These are phyloP conservation scores for Cornus kousa DNA, from an alignment of 148 eudicot genomes.

Conservation along the genomic window DNA sequence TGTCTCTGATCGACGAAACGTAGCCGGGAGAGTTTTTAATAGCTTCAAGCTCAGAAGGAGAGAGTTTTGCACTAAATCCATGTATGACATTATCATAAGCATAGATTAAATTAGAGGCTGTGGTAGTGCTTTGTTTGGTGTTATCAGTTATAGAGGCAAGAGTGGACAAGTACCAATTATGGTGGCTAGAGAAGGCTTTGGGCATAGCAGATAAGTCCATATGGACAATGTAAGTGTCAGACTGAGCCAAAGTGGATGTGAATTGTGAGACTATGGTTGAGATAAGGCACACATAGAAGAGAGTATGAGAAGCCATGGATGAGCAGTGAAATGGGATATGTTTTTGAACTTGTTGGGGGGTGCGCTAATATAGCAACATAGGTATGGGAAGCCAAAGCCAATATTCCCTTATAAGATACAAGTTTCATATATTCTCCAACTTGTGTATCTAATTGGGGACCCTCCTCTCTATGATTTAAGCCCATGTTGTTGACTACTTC, in stretches of 20 bases:
- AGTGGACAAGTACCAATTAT: constrained; percentile 61
- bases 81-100: constrained; percentile 54
- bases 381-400: constrained; percentile 21
- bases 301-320: constrained; percentile 15
- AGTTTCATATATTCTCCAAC: no score
- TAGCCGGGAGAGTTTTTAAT: constrained; percentile 38
- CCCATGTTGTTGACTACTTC: neutral
- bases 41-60: constrained; percentile 39
- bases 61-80: constrained; percentile 63
- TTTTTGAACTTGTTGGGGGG: constrained; percentile 7
- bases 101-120: constrained; percentile 41
- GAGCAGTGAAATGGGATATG: constrained; percentile 10
- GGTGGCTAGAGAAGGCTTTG: constrained; percentile 56
- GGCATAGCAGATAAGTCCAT: constrained; percentile 83
- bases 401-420: neutral
- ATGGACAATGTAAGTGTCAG: constrained; percentile 62
- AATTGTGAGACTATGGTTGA: constrained; percentile 12
- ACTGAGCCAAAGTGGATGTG: neutral
- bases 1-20: constrained; percentile 32
- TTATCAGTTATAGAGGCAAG: constrained; percentile 28
- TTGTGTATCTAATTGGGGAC: neutral
- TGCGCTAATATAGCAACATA: constrained; percentile 21
- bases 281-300: constrained; percentile 11
- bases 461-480: neutral
- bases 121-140: neutral